A percentile compares a stretch with the other conserved stretches of the same genome.
Evolutionary conservation across 257 asterid genomes (phyloP).

Genomic region (Capsicum chinense): DNA sequence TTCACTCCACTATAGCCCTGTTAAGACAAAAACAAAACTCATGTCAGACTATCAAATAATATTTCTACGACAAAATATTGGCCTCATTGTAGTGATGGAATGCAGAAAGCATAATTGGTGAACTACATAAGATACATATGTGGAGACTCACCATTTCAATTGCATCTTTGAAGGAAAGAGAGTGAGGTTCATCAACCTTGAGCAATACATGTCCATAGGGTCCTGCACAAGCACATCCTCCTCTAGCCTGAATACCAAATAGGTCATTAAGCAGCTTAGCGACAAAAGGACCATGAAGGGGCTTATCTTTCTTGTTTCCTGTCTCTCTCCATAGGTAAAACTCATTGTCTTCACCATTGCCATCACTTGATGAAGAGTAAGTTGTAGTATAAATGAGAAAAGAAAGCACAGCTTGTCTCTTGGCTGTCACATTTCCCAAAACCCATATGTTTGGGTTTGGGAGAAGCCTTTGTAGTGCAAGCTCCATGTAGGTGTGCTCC

Average conservation of each 20-base stretch:
- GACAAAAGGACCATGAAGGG: constrained; percentile 66
- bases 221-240: constrained; percentile 83
- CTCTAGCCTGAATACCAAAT: constrained; percentile 79
- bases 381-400: constrained; percentile 54
- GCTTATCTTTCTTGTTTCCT: constrained; percentile 41
- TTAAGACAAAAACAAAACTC: neutral
- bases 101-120: neutral
- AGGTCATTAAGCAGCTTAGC: constrained; percentile 77
- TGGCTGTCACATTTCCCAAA: constrained; percentile 53
- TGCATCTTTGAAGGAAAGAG: constrained; percentile 49
- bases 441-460: constrained; percentile 47
- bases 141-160: constrained; percentile 48
- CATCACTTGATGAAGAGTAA: constrained; percentile 25
- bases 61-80: neutral
- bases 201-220: constrained; percentile 72
- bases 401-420: constrained; percentile 65
- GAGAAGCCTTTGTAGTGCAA: constrained; percentile 51
- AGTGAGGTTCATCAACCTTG: constrained; percentile 43
- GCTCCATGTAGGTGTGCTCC: constrained; percentile 46
- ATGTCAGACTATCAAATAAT: neutral
- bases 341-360: neutral
- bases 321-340: constrained; percentile 45
- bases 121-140: neutral
- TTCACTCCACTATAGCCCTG: constrained; percentile 73
- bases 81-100: neutral